Conservation (phyloP, 2,329 filamentous ascomycete genomes). For the Didymella exigua region DNA sequence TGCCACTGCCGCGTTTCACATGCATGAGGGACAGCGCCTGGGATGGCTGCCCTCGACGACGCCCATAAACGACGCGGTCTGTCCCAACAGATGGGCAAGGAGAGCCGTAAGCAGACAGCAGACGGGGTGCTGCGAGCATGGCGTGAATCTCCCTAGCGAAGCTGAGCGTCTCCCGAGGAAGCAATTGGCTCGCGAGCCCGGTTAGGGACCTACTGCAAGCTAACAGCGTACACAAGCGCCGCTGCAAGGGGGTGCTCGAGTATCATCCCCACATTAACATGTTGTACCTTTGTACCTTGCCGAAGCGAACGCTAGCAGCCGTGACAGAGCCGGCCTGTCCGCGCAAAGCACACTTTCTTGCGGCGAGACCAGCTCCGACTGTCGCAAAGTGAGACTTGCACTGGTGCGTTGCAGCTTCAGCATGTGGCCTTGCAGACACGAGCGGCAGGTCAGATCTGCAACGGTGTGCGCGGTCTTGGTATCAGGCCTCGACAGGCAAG, state of each 20-base stretch:
- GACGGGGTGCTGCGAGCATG: constrained; percentile 14
- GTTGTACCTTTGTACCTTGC: constrained; percentile 48
- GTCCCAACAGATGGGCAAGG: constrained; percentile 18
- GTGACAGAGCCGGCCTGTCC: constrained; percentile 22
- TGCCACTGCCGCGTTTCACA: constrained; percentile 40
- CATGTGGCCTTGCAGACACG: constrained; percentile 16
- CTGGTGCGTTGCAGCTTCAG: constrained; percentile 3
- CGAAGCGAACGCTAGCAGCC: constrained; percentile 47
- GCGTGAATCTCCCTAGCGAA: constrained; percentile 20
- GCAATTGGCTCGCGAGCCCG: constrained; percentile 34
- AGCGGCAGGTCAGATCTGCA: constrained; percentile 2
- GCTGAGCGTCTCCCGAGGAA: constrained; percentile 21
- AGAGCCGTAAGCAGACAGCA: constrained; percentile 33
- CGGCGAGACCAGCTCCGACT: not conserved
- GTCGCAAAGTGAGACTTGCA: constrained; percentile 17
- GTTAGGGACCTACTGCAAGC: constrained; percentile 37
- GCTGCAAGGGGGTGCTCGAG: constrained; percentile 46
- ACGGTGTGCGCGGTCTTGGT: not conserved
- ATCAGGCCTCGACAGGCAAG: constrained; percentile 4
- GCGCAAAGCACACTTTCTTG: not conserved
- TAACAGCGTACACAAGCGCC: constrained; percentile 34
- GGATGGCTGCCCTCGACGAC: constrained; percentile 13
- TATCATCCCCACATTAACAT: constrained; percentile 40
- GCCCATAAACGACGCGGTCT: constrained; percentile 2
- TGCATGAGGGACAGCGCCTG: constrained; percentile 24